Percentiles rank a stretch among this genome's conserved stretches.
Conservation (phyloP, 1,284 basidiomycete species). For the Fistulina hepatica region DNA sequence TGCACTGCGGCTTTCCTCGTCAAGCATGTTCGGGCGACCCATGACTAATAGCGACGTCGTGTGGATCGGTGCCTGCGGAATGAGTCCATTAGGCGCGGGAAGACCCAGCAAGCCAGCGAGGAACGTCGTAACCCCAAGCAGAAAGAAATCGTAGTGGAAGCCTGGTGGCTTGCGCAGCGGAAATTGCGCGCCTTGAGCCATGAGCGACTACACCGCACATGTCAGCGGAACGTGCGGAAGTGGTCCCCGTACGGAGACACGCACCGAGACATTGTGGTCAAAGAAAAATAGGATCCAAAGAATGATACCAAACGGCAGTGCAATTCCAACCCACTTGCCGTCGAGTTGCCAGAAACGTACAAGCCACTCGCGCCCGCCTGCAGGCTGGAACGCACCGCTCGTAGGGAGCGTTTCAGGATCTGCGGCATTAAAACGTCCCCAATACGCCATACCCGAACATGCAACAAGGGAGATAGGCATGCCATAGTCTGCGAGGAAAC, state of each 20-base stretch:
- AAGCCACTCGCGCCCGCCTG: conserved; percentile 71
- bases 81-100: conserved; percentile 91
- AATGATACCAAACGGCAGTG: conserved; percentile 62
- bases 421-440: conserved; percentile 66
- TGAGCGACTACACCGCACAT: conserved; percentile 55
- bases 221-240: conserved; percentile 1
- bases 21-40: too few relatives aligned
- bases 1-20: too few relatives aligned
- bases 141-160: conserved; percentile 85
- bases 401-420: conserved; percentile 62
- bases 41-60: conserved; percentile 79
- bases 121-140: conserved; percentile 87
- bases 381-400: conserved; percentile 60
- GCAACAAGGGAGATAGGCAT: conserved; percentile 80
- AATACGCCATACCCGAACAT: conserved; percentile 69
- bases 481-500: conserved; percentile 78
- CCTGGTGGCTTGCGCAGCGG: conserved; percentile 87
- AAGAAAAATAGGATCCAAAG: conserved; percentile 70
- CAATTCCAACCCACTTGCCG: conserved; percentile 81
- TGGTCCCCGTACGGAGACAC: conserved; percentile 2
- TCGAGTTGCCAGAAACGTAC: conserved; percentile 88
- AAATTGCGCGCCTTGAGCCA: conserved; percentile 88
- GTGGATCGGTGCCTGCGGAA: conserved; percentile 94
- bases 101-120: conserved; percentile 84
- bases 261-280: conserved; percentile 69